These are phyloP conservation scores for Phytopythium kandeliae DNA, from an alignment of 352 stramenopile genomes.

Conservation along the genomic window DNA sequence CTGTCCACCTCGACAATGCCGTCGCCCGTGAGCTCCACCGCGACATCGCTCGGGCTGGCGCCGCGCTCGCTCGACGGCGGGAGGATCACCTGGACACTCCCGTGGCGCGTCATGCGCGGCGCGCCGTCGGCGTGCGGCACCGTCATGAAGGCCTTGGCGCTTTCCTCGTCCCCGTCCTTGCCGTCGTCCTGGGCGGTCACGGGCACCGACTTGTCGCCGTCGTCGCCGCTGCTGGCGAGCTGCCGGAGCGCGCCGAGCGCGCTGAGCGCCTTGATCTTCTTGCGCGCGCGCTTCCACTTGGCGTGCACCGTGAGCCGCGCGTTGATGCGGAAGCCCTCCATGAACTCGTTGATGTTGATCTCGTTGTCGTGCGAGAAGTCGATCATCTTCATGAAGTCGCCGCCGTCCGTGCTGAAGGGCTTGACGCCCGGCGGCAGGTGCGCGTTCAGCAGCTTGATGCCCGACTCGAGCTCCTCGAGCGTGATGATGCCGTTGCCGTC, in stretches of 20 bases:
- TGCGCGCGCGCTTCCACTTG: constrained; percentile 84
- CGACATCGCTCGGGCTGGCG: constrained; percentile 27
- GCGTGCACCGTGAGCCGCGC: constrained; percentile 80
- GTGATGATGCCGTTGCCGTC: constrained; percentile 83
- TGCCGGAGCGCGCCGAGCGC: constrained; percentile 54
- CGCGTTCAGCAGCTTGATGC: constrained; percentile 78
- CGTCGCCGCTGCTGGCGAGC: constrained; percentile 16
- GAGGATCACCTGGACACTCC: constrained; percentile 61
- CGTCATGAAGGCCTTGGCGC: constrained; percentile 24
- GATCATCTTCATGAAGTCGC: constrained; percentile 83
- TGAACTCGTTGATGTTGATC: constrained; percentile 90
- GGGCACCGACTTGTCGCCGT: constrained; percentile 2
- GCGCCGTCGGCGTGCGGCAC: constrained; percentile 22
- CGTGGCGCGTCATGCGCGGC: constrained; percentile 53
- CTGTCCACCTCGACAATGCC: constrained; percentile 15
- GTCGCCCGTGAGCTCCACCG: constrained; percentile 19
- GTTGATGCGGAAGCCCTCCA: constrained; percentile 86
- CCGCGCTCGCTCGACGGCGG: constrained; percentile 12
- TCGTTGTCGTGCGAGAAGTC: constrained; percentile 84
- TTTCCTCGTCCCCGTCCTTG: constrained; percentile 22
- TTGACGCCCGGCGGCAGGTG: constrained; percentile 63
- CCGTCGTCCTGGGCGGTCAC: constrained; percentile 12
- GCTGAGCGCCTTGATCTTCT: constrained; percentile 85
- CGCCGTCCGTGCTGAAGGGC: constrained; percentile 59
- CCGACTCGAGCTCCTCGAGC: constrained; percentile 72